A percentile compares a stretch with the other conserved stretches of the same genome.
These are phyloP conservation scores for Cucumis hystrix DNA, from an alignment of 306 rosid species.

Conservation along the genomic window DNA sequence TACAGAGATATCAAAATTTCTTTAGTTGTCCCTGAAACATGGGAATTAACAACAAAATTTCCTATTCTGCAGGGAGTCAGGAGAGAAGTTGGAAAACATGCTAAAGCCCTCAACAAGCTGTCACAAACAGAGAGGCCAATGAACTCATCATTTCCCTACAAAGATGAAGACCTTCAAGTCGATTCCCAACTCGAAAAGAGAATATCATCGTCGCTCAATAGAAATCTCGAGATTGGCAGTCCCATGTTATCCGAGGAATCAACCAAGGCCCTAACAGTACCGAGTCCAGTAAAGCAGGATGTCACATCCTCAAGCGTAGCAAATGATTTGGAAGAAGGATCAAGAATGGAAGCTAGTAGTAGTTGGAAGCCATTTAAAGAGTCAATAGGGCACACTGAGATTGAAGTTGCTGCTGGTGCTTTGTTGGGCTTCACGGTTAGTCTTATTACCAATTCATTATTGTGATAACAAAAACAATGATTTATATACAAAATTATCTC, in stretches of 20 bases:
- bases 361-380: neutral
- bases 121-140: slow-evolving; percentile 13
- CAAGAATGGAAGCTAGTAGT: neutral
- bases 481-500: neutral
- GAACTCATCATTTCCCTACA: slow-evolving; percentile 14
- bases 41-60: neutral
- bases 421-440: slow-evolving; percentile 7
- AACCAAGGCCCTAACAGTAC: neutral
- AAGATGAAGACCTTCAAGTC: slow-evolving; percentile 25
- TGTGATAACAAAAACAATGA: neutral
- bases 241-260: slow-evolving; percentile 28
- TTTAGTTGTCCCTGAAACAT: neutral
- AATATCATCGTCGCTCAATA: slow-evolving; percentile 13
- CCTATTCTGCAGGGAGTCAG: slow-evolving; percentile 68
- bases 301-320: neutral
- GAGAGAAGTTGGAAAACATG: slow-evolving; percentile 86
- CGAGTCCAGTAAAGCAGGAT: neutral
- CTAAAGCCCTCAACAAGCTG: slow-evolving; percentile 48
- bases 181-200: slow-evolving; percentile 26
- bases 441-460: neutral
- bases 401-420: slow-evolving; percentile 7
- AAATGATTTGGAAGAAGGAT: neutral
- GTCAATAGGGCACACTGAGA: slow-evolving; percentile 4
- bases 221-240: slow-evolving; percentile 16
- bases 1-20: neutral